Evolutionary conservation across 176 grass and related monocot genomes (phyloP).

Genomic region (Musa itinerans): DNA sequence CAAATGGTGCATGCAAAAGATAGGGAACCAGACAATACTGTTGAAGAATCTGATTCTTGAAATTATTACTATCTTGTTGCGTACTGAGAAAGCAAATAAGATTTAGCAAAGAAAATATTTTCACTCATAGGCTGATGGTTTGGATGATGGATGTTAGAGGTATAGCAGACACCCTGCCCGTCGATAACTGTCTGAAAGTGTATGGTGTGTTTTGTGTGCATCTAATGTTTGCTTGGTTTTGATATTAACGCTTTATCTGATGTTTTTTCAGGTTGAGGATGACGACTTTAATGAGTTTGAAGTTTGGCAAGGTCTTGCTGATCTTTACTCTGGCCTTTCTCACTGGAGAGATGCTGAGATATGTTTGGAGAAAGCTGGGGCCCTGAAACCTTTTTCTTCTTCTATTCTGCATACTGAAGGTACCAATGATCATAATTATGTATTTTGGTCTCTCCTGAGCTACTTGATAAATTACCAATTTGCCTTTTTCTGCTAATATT

Average conservation of each 20-base stretch:
- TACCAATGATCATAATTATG: not conserved
- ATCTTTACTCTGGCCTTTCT: conserved; percentile 77
- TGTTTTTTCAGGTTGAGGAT: conserved; percentile 40
- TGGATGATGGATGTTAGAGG: too few relatives aligned
- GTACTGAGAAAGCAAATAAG: too few relatives aligned
- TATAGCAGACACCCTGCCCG: too few relatives aligned
- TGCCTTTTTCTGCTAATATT: not conserved
- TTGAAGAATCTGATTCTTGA: too few relatives aligned
- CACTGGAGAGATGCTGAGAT: conserved; percentile 87
- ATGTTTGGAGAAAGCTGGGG: conserved; percentile 87
- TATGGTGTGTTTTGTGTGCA: not conserved
- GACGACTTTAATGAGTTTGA: conserved; percentile 76
- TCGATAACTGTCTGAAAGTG: too few relatives aligned
- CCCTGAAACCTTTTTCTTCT: conserved; percentile 60
- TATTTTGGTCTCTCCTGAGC: not conserved
- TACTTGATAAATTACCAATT: not conserved
- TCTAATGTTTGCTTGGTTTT: not conserved
- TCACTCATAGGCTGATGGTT: too few relatives aligned
- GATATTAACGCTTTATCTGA: not conserved
- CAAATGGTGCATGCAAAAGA: too few relatives aligned
- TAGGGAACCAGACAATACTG: too few relatives aligned
- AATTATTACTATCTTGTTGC: too few relatives aligned
- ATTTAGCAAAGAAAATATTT: too few relatives aligned
- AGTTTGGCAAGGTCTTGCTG: conserved; percentile 97
- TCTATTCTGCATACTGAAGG: conserved; percentile 72